A percentile compares a stretch with the other conserved stretches of the same genome.
Conservation (phyloP, 805 yeast genomes). For the Tetrapisispora iriomotensis region DNA sequence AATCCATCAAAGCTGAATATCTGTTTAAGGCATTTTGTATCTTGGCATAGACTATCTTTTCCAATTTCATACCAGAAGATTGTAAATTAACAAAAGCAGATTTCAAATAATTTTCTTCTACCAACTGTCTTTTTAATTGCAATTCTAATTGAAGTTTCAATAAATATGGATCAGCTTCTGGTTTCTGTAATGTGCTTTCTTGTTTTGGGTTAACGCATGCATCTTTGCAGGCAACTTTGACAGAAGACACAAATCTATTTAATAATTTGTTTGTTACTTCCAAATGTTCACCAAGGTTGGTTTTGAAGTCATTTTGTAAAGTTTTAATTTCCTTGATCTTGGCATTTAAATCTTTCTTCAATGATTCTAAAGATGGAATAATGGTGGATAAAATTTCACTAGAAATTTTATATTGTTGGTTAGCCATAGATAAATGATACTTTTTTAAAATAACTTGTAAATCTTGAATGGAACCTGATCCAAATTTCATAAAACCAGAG, state of each 20-base stretch:
- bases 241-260: slow-evolving; percentile 33
- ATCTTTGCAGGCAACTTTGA: slow-evolving; percentile 26
- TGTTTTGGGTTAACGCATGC: not conserved
- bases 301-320: slow-evolving; percentile 49
- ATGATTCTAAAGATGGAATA: slow-evolving; percentile 46
- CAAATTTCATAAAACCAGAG: slow-evolving; percentile 55
- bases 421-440: slow-evolving; percentile 48
- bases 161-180: slow-evolving; percentile 51
- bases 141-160: slow-evolving; percentile 51
- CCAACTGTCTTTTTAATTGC: slow-evolving; percentile 51
- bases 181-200: slow-evolving; percentile 11
- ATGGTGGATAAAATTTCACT: slow-evolving; percentile 44
- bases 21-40: slow-evolving; percentile 46
- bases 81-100: slow-evolving; percentile 59
- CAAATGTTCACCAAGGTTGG: slow-evolving; percentile 46
- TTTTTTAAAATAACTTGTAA: slow-evolving; percentile 57
- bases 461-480: slow-evolving; percentile 68
- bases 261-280: slow-evolving; percentile 51
- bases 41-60: slow-evolving; percentile 51
- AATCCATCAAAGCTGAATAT: slow-evolving; percentile 42
- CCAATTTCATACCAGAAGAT: slow-evolving; percentile 53
- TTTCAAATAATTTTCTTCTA: slow-evolving; percentile 55
- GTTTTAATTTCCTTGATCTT: slow-evolving; percentile 74
- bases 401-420: slow-evolving; percentile 41
- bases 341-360: slow-evolving; percentile 54